phyloP scores from a whole-genome alignment of 805 yeast species.

The Cyberlindnera misumaiensis region DNA sequence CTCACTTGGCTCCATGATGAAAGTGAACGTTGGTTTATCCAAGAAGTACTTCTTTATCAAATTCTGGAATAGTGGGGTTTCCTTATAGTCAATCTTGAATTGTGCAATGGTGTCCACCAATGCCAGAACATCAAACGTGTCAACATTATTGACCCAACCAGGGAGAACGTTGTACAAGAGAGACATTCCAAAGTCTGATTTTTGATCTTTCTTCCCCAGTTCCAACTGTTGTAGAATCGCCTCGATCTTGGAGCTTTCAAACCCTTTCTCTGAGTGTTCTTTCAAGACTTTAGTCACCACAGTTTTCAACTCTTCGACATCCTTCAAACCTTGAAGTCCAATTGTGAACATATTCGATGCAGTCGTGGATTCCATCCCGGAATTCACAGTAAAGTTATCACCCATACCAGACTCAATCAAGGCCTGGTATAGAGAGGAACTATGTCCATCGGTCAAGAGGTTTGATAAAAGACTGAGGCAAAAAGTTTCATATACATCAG shows the following conservation, averaged over 20 bases:
- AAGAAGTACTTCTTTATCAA: conserved; percentile 49
- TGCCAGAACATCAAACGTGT: conserved; percentile 63
- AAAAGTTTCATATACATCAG: conserved; percentile 62
- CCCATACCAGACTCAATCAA: conserved; percentile 82
- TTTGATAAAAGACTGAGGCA: conserved; percentile 64
- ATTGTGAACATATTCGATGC: conserved; percentile 71
- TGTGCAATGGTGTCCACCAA: conserved; percentile 52
- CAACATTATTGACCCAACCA: conserved; percentile 77
- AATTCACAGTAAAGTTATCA: conserved; percentile 77
- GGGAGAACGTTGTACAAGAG: conserved; percentile 70
- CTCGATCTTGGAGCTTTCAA: conserved; percentile 57
- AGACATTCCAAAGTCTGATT: conserved; percentile 83
- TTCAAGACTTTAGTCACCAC: conserved; percentile 42
- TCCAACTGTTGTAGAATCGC: conserved; percentile 89
- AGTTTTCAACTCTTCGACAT: conserved; percentile 38
- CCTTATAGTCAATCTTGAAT: conserved; percentile 56
- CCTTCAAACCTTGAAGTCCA: conserved; percentile 74
- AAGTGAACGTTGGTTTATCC: conserved; percentile 54
- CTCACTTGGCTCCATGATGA: conserved; percentile 67
- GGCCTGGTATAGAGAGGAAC: conserved; percentile 82
- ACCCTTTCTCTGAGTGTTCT: conserved; percentile 36
- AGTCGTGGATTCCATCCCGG: conserved; percentile 82
- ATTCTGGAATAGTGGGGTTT: conserved; percentile 52
- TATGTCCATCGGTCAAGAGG: conserved; percentile 82
- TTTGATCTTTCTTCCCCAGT: conserved; percentile 74